Conservation (phyloP, 2,329 filamentous ascomycete species). For the Dothideomycetidae sp. region DNA sequence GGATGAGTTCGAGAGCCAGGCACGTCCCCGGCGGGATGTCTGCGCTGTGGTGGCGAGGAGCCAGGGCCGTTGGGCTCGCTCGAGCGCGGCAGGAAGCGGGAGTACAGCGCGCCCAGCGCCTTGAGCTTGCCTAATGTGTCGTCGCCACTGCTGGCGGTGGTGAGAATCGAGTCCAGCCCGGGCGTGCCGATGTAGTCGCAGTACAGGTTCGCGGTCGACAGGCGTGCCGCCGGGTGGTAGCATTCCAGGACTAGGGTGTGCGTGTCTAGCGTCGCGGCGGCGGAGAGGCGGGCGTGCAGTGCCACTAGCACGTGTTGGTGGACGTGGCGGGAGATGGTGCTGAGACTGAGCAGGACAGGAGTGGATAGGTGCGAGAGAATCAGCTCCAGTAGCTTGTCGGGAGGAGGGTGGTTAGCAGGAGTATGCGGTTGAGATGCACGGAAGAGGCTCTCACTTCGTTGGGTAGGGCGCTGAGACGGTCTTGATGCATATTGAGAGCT, state of each 20-base stretch:
- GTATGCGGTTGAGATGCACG: neutral
- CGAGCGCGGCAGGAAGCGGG: conserved; percentile 52
- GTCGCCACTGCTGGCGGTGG: conserved; percentile 23
- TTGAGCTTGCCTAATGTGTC: conserved; percentile 33
- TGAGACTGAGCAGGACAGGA: conserved; percentile 36
- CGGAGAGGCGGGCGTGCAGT: conserved; percentile 48
- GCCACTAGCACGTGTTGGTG: conserved; percentile 49
- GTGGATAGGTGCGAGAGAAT: conserved; percentile 30
- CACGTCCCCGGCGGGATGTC: conserved; percentile 33
- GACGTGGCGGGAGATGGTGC: conserved; percentile 47
- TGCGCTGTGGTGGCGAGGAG: conserved; percentile 21
- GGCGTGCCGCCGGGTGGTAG: conserved; percentile 56
- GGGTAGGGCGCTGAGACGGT: conserved; percentile 8
- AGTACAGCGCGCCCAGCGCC: conserved; percentile 47
- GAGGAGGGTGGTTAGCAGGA: neutral
- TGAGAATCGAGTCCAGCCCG: conserved; percentile 33
- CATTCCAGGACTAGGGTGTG: conserved; percentile 64
- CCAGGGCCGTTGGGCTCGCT: conserved; percentile 39
- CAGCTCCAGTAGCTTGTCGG: conserved; percentile 27
- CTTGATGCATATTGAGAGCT: neutral
- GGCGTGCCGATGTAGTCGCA: conserved; percentile 55
- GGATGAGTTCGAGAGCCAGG: conserved; percentile 31
- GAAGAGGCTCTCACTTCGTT: conserved; percentile 6
- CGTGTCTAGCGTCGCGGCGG: conserved; percentile 42
- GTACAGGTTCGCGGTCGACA: conserved; percentile 53